phyloP scores from a whole-genome alignment of 768 basidiomycete genomes.

The Pleurotus cornucopiae region DNA sequence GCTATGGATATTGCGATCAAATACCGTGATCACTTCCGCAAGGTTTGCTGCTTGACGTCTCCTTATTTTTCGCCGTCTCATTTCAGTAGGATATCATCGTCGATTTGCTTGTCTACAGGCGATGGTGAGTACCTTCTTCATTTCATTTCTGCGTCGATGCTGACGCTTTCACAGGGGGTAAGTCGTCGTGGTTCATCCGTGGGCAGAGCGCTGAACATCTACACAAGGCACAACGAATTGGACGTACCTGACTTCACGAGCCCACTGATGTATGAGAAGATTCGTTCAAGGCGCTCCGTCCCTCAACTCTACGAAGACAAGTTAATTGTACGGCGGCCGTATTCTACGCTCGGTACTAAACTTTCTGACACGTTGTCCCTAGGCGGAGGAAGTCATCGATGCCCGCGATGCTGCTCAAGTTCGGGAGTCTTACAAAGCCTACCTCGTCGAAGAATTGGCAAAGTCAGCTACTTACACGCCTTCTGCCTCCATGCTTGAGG shows the following conservation, averaged over 20 bases:
- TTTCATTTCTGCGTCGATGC: background rate
- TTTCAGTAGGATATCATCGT: constrained; percentile 69
- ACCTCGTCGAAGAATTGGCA: constrained; percentile 61
- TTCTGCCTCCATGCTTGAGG: constrained; percentile 50
- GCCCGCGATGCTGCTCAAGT: constrained; percentile 41
- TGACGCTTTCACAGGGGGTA: constrained; percentile 32
- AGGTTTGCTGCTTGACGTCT: constrained; percentile 31
- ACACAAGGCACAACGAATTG: constrained; percentile 76
- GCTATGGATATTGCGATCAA: constrained; percentile 87
- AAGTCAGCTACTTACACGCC: constrained; percentile 45
- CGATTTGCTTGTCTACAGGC: constrained; percentile 84
- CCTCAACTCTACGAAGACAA: constrained; percentile 80
- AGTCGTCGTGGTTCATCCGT: constrained; percentile 5
- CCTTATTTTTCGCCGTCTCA: background rate
- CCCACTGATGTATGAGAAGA: constrained; percentile 89
- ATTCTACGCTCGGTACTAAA: background rate
- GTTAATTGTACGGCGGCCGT: constrained; percentile 51
- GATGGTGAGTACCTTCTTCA: constrained; percentile 46
- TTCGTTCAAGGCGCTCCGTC: constrained; percentile 70
- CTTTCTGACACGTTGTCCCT: background rate
- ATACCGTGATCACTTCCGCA: constrained; percentile 83
- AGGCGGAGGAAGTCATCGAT: constrained; percentile 53
- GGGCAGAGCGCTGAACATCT: too few relatives aligned
- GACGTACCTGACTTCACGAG: constrained; percentile 86
- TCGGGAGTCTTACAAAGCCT: constrained; percentile 54